Evolutionary conservation across 805 yeast species (phyloP), one percentile per base, ranked within the genome.

Genomic region (Metschnikowia cerradonensis): DNA sequence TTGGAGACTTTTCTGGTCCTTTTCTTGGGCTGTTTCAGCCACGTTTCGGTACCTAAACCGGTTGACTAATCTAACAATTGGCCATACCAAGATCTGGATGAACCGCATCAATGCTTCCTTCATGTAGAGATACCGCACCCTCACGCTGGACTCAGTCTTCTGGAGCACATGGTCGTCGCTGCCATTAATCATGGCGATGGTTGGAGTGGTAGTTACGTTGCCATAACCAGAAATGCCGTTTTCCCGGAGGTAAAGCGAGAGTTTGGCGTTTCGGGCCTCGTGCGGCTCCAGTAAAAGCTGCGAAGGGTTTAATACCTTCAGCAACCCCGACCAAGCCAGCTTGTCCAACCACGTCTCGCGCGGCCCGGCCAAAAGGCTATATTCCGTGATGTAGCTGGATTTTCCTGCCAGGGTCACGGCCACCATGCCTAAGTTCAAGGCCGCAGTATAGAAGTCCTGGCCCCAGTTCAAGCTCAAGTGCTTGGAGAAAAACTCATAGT

Each of bases 331-430:
- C 51, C 52, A 52, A 33, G 54, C 48, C 31, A 6, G 41, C 43
- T 40, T 26, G 8, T 58, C 60, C 40, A 84, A 52, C 80, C 84
- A 86, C 0, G 88, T 84, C 13, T 70, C 65, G 10, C 64, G 61
- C n/a, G 80, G 80, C n/a, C 77, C 61, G 0, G 66, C 61, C 2
- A 86, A 68, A 14, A 73, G 61, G 23, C 81, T 70, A 31, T 79
- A 70, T 59, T 86, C 90, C 45, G 80, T 76, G 38, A 83, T 76
- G 62, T 84, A 86, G 54, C 86, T 82, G 31, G 83, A 80, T 50
- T 77, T 79, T 2, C 87, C 84, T 0, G 88, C 84, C 47, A 85
- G 82, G n/a, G 83, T 80, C 37, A 86, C 75, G 14, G 87, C 81
- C 42, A 86, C 71, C 50, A 80, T 71, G 0, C 89, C 90, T 45